These are phyloP conservation scores for Neophaeococcomyces aloes DNA, from an alignment of 2,329 filamentous ascomycete species.

Conservation along the genomic window DNA sequence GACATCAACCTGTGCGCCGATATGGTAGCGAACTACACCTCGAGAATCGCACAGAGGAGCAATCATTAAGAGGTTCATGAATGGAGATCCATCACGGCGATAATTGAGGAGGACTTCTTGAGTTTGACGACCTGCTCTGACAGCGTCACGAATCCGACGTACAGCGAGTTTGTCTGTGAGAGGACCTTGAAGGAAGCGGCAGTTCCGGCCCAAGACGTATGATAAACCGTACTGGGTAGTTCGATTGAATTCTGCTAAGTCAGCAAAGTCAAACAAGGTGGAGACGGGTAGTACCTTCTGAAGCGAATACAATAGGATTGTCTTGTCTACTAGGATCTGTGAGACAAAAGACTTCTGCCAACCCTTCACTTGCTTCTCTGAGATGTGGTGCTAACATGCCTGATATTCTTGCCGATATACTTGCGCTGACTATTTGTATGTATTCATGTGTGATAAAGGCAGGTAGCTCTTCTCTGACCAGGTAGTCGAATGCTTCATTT, in stretches of 20 bases:
- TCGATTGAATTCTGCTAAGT: slow-evolving; percentile 53
- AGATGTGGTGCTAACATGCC: slow-evolving; percentile 55
- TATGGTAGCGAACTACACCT: slow-evolving; percentile 56
- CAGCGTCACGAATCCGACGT: slow-evolving; percentile 50
- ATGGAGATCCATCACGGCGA: slow-evolving; percentile 63
- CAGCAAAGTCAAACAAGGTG: neutral
- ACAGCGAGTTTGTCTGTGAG: slow-evolving; percentile 56
- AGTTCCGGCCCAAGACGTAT: slow-evolving; percentile 66
- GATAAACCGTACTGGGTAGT: slow-evolving; percentile 65
- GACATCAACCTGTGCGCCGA: slow-evolving; percentile 64
- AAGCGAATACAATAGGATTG: slow-evolving; percentile 68
- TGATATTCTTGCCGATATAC: slow-evolving; percentile 57
- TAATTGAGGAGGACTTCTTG: slow-evolving; percentile 69
- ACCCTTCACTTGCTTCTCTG: slow-evolving; percentile 58
- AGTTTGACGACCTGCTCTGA: slow-evolving; percentile 55
- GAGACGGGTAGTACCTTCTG: slow-evolving; percentile 46
- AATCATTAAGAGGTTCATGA: slow-evolving; percentile 68
- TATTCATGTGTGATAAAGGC: slow-evolving; percentile 61
- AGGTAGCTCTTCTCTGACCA: slow-evolving; percentile 59
- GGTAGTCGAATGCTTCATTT: slow-evolving; percentile 51
- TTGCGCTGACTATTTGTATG: slow-evolving; percentile 58
- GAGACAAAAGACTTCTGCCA: slow-evolving; percentile 67
- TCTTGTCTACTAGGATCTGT: slow-evolving; percentile 63
- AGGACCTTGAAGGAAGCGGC: slow-evolving; percentile 67
- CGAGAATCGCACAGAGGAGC: slow-evolving; percentile 59